Percentiles rank a stretch among this genome's conserved stretches.
Evolutionary conservation across 352 stramenopile species (phyloP).

Genomic region (Pelagophyceae sp.): DNA sequence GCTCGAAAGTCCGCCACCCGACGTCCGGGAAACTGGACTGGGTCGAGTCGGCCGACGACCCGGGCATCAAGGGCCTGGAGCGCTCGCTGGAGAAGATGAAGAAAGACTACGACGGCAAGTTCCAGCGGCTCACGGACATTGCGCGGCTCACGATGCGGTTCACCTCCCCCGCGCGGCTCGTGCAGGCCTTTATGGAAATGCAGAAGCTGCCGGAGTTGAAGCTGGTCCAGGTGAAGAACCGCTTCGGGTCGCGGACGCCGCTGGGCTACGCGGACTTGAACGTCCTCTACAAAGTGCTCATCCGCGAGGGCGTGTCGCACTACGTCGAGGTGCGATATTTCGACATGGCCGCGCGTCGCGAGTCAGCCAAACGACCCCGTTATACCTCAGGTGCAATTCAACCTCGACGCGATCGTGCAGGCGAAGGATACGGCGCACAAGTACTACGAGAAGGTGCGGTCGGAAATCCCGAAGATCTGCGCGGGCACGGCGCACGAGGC

Average conservation of each 20-base stretch:
- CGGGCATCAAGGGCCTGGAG: background rate
- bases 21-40: background rate
- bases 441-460: background rate
- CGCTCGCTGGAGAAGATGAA: background rate
- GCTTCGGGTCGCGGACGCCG: constrained; percentile 3
- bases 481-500: background rate
- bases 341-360: no score
- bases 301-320: no score
- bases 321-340: background rate
- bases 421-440: background rate
- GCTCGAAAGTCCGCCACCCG: no score
- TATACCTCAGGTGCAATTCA: background rate
- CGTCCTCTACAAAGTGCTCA: no score
- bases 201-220: no score
- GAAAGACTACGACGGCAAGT: background rate
- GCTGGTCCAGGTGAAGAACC: background rate
- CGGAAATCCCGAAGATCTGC: background rate
- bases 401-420: background rate
- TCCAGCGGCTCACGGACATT: background rate
- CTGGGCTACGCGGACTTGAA: background rate
- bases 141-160: background rate
- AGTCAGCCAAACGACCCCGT: background rate
- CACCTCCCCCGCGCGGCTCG: background rate
- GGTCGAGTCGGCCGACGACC: background rate
- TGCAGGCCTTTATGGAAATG: background rate